Conservation (phyloP, 257 asterid species). For the Gardenia jasminoides region DNA sequence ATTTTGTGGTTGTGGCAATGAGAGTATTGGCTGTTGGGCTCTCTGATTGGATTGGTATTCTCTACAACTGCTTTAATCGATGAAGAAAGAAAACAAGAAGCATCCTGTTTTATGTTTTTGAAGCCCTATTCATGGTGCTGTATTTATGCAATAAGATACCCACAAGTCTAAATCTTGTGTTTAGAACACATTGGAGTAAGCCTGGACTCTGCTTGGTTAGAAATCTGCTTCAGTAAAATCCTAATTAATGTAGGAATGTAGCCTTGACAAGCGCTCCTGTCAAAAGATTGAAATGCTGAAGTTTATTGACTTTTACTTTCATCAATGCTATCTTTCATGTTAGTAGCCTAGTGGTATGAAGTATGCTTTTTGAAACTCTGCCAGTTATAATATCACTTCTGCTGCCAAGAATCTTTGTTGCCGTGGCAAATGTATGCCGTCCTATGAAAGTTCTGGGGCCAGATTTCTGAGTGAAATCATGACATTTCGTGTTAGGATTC, state of each 20-base stretch:
- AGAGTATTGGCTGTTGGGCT: conserved; percentile 10
- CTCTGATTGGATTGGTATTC: background rate
- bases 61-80: background rate
- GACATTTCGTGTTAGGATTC: background rate
- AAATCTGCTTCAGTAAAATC: background rate
- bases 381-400: background rate
- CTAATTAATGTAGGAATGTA: background rate
- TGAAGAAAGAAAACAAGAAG: background rate
- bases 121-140: background rate
- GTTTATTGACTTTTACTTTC: background rate
- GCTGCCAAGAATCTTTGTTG: background rate
- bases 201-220: background rate
- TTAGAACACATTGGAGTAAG: background rate
- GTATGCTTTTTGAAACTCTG: background rate
- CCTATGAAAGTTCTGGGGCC: background rate
- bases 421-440: background rate
- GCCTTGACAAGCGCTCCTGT: background rate
- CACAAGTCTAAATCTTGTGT: background rate
- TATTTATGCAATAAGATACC: background rate
- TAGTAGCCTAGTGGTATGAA: background rate
- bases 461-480: background rate
- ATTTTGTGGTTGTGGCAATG: conserved; percentile 14
- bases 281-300: background rate
- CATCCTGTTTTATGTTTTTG: background rate
- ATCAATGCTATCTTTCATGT: background rate